Percentiles rank a stretch among this genome's conserved stretches.
These are phyloP conservation scores for Actinidia polygama DNA, from an alignment of 179 eudicot genomes.

Conservation along the genomic window DNA sequence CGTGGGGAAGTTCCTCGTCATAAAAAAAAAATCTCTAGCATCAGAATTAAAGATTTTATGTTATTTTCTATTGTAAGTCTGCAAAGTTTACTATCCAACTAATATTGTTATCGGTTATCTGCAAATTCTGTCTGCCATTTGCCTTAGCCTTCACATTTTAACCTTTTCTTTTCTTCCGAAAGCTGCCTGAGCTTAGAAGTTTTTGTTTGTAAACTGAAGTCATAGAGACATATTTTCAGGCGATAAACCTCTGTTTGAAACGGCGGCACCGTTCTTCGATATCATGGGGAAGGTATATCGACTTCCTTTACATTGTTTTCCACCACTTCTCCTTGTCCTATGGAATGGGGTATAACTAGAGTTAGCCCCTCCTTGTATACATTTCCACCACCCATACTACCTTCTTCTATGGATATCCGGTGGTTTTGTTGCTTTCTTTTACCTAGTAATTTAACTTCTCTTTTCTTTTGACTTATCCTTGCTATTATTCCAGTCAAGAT, in stretches of 20 bases:
- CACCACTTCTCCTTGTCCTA: constrained; percentile 4
- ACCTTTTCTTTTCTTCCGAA: neutral
- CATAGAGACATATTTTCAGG: constrained; percentile 53
- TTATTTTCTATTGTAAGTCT: too few relatives aligned
- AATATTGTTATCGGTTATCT: neutral
- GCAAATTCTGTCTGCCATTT: neutral
- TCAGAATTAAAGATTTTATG: too few relatives aligned
- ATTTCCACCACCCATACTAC: too few relatives aligned
- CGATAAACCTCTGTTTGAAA: constrained; percentile 74
- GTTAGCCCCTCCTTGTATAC: neutral
- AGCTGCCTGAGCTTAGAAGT: neutral
- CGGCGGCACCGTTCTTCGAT: constrained; percentile 69
- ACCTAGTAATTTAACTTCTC: neutral
- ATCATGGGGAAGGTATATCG: constrained; percentile 90
- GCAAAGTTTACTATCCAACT: neutral
- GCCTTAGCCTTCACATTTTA: neutral
- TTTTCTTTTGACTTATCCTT: neutral
- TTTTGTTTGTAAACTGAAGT: constrained; percentile 22
- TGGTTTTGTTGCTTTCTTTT: neutral
- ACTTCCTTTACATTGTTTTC: neutral
- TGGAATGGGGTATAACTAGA: neutral
- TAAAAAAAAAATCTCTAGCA: too few relatives aligned
- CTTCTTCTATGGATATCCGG: neutral
- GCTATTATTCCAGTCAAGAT: constrained; percentile 61
- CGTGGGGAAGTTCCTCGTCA: too few relatives aligned